Percentiles rank a stretch among this genome's conserved stretches.
Evolutionary conservation across 805 yeast genomes (phyloP).

Genomic region (Candida suzukii): DNA sequence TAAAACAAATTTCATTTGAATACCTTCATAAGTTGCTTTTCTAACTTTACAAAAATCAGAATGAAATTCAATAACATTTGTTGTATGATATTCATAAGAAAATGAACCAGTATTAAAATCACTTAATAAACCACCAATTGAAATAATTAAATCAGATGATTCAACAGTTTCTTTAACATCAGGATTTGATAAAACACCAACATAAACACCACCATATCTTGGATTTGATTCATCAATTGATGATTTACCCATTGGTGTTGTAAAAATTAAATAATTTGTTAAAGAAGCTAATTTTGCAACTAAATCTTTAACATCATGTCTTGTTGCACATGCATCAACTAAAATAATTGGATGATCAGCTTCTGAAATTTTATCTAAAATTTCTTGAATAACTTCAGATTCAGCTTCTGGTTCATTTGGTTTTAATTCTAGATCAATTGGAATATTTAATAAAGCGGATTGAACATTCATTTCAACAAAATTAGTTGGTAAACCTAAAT

Average conservation of each 20-base stretch:
- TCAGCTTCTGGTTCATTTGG: conserved; percentile 58
- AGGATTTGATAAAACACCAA: conserved; percentile 72
- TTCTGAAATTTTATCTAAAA: conserved; percentile 42
- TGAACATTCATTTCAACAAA: conserved; percentile 62
- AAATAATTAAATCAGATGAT: conserved; percentile 64
- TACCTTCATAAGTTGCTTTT: conserved; percentile 64
- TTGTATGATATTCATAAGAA: conserved; percentile 68
- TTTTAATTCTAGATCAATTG: conserved; percentile 53
- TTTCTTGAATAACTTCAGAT: conserved; percentile 49
- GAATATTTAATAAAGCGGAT: conserved; percentile 48
- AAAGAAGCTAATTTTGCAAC: conserved; percentile 52
- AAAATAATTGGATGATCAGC: conserved; percentile 69
- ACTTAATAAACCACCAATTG: conserved; percentile 77
- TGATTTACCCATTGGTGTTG: conserved; percentile 90
- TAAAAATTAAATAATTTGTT: conserved; percentile 76
- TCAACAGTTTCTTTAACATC: conserved; percentile 69
- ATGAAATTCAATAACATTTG: conserved; percentile 72
- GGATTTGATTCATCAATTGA: conserved; percentile 65
- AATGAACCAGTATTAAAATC: conserved; percentile 90
- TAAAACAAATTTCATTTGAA: conserved; percentile 58
- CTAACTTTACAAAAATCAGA: conserved; percentile 67
- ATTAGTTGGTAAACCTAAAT: conserved; percentile 78
- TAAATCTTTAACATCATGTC: conserved; percentile 66
- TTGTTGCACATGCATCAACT: conserved; percentile 82
- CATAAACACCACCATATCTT: conserved; percentile 79